phyloP scores from a whole-genome alignment of 768 basidiomycete species.

The Lactarius tabidus region DNA sequence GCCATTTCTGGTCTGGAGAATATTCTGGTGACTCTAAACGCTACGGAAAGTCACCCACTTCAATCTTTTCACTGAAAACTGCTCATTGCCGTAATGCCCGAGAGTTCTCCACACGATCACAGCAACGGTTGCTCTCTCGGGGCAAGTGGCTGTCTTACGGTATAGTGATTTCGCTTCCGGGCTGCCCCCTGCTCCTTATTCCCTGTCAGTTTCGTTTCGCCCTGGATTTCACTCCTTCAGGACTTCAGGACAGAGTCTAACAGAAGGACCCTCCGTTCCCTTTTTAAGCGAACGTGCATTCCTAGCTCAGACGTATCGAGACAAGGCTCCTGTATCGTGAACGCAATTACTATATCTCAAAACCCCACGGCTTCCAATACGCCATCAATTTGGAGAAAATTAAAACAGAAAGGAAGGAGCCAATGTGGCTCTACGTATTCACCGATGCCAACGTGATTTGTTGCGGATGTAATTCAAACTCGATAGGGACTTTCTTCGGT shows the following conservation, averaged over 20 bases:
- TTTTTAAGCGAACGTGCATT: background rate
- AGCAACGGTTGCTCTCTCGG: background rate
- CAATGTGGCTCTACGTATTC: background rate
- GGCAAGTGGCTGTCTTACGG: background rate
- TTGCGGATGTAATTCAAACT: background rate
- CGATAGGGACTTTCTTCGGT: background rate
- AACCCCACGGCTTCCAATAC: background rate
- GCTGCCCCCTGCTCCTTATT: background rate
- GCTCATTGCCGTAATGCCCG: background rate
- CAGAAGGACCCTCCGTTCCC: background rate
- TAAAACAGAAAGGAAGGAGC: background rate
- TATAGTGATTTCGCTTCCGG: background rate
- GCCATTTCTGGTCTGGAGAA: no score
- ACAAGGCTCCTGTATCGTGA: background rate
- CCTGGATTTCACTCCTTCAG: background rate
- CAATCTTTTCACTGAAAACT: background rate
- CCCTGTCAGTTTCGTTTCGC: background rate
- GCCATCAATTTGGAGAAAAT: background rate
- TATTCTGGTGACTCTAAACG: no score
- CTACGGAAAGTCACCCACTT: no score
- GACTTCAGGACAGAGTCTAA: background rate
- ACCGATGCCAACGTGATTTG: background rate
- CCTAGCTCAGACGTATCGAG: background rate
- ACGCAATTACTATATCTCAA: background rate
- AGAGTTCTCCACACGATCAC: background rate